These are phyloP conservation scores for Alternaria alternata DNA, from an alignment of 2,329 filamentous ascomycete species.

Conservation along the genomic window DNA sequence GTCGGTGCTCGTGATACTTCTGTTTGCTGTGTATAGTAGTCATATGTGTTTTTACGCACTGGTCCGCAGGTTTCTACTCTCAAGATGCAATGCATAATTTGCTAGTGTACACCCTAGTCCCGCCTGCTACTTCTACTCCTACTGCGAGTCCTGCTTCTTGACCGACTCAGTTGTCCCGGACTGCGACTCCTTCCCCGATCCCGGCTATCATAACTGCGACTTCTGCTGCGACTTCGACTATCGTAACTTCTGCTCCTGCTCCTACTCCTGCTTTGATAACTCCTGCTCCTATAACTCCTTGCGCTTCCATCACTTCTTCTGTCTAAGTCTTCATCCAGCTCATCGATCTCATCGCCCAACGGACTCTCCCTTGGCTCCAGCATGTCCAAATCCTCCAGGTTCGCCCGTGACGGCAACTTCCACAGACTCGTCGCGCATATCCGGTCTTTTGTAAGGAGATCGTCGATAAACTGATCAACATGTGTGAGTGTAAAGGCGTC, in stretches of 20 bases:
- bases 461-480: slow-evolving; percentile 93
- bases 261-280: slow-evolving; percentile 20
- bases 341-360: slow-evolving; percentile 77
- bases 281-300: slow-evolving; percentile 23
- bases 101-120: not conserved
- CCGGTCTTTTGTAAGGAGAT: slow-evolving; percentile 85
- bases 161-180: slow-evolving; percentile 3
- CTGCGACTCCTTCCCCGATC: slow-evolving; percentile 13
- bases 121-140: slow-evolving; percentile 5
- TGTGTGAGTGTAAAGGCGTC: slow-evolving; percentile 78
- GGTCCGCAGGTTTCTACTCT: too few relatives aligned
- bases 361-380: slow-evolving; percentile 86
- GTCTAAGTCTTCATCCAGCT: slow-evolving; percentile 47
- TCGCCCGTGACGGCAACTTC: slow-evolving; percentile 84
- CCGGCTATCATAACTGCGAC: slow-evolving; percentile 19
- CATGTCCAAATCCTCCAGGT: slow-evolving; percentile 87
- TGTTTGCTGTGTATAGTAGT: too few relatives aligned
- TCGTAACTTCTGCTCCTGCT: slow-evolving; percentile 27
- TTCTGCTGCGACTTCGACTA: slow-evolving; percentile 25
- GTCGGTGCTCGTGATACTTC: too few relatives aligned
- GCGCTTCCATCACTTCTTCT: slow-evolving; percentile 19
- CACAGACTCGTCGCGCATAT: slow-evolving; percentile 91
- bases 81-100: too few relatives aligned
- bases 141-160: slow-evolving; percentile 7
- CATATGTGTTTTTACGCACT: too few relatives aligned